phyloP scores from a whole-genome alignment of 2,329 filamentous ascomycete species.

The Penicillium sp. region DNA sequence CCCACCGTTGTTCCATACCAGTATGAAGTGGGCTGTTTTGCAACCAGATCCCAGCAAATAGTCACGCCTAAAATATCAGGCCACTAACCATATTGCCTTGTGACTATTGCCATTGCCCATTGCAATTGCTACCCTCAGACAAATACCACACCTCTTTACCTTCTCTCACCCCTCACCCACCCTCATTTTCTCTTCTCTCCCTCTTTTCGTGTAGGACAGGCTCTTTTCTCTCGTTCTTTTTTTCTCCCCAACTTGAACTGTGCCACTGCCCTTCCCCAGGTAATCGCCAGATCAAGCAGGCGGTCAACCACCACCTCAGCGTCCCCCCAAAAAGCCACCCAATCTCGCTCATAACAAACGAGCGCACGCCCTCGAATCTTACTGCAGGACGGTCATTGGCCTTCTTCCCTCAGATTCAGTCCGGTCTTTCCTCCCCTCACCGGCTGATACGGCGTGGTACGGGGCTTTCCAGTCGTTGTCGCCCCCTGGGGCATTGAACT shows the following conservation, averaged over 20 bases:
- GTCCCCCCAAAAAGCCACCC: conserved; percentile 23
- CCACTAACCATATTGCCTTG: background rate
- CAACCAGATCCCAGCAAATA: too few relatives aligned
- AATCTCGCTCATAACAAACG: conserved; percentile 27
- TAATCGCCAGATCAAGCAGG: conserved; percentile 17
- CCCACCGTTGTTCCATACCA: too few relatives aligned
- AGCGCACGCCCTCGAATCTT: conserved; percentile 17
- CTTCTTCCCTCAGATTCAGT: conserved; percentile 9
- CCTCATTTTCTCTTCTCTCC: background rate
- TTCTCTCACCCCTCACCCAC: background rate
- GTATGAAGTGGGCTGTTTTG: too few relatives aligned
- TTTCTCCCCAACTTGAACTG: too few relatives aligned
- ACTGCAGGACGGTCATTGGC: conserved; percentile 16
- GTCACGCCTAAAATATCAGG: background rate
- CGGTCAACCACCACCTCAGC: conserved; percentile 17
- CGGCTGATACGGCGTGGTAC: conserved; percentile 22
- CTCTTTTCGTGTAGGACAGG: too few relatives aligned
- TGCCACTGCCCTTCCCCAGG: background rate
- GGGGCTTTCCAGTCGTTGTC: conserved; percentile 20
- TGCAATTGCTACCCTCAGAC: background rate
- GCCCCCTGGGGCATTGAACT: conserved; percentile 18
- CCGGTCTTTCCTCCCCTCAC: background rate
- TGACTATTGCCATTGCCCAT: background rate
- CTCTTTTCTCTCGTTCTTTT: background rate
- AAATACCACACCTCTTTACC: too few relatives aligned